Base-by-base conservation (phyloP, 2,329 filamentous ascomycete species). In the Chaetomium sp. region DNA sequence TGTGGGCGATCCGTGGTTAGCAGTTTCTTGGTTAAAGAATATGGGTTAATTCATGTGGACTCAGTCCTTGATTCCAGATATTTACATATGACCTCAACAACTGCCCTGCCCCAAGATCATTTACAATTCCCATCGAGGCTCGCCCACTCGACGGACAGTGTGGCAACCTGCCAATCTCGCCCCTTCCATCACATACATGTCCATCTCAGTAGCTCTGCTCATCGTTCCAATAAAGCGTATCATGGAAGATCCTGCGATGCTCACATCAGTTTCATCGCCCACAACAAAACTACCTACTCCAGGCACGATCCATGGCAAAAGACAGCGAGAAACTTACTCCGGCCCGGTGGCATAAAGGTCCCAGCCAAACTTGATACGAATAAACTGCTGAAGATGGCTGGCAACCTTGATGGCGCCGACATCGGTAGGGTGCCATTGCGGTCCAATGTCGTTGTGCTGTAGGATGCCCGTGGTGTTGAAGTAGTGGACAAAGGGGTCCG, bases 401-500 rank as follows among this genome's bases (percentile, higher is more conserved):
- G 81, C 81, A 6, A 85, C 67, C 66, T 85, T 85, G 63, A 84
- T 72, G 53, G 82, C 78, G 0, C 81, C 80, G 6, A 83, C 75
- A 63, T 85, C 82, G 0, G 80, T 85, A 0, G 79, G 81, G 63
- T 85, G 82, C 61, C 73, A 82, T 60, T 75, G 72, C 6, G 81
- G 80, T 2, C 73, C 76, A 57, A 83, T 80, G 63, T 84, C 81
- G 59, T 84, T 84, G 62, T 85, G 79, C 61, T 84, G 78, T 61
- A 85, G 64, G 45, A 85, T 79, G 0, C 81, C 81, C 8, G 75
- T 79, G 0, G 79, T 83, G 62, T 83, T 80, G 69, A 85, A 85
- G 61, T 82, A 81, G 62, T 82, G 76, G 35, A 85, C 78, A 52
- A 81, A 84, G 0, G 74, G 73, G 55, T 74, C 53, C 6, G 64